Evolutionary conservation across 192 early-diverging fungal species (phyloP).

Genomic region (Coemansia aciculifera): DNA sequence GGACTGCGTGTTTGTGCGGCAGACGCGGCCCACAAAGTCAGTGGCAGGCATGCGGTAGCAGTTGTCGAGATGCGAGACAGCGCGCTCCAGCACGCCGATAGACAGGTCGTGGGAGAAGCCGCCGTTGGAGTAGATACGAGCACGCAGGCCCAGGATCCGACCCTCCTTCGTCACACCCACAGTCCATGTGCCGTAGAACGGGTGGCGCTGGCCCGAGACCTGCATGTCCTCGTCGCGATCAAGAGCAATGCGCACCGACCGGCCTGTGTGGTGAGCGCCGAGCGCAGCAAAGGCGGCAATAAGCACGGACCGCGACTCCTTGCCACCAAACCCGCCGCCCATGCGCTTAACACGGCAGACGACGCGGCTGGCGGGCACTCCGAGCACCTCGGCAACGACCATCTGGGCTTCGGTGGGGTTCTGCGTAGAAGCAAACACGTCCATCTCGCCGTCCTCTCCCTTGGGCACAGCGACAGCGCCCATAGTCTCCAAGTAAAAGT

Average conservation of each 20-base stretch:
- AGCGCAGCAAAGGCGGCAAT: slow-evolving; percentile 68
- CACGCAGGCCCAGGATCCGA: slow-evolving; percentile 64
- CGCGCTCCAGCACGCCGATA: slow-evolving; percentile 70
- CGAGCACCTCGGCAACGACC: slow-evolving; percentile 71
- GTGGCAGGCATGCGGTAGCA: slow-evolving; percentile 76
- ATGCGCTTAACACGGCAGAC: slow-evolving; percentile 79
- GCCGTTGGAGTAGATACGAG: slow-evolving; percentile 61
- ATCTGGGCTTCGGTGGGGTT: slow-evolving; percentile 76
- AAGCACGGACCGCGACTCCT: slow-evolving; percentile 67
- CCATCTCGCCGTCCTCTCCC: slow-evolving; percentile 77
- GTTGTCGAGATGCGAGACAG: slow-evolving; percentile 79
- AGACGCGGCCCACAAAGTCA: slow-evolving; percentile 66
- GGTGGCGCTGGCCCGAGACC: slow-evolving; percentile 72
- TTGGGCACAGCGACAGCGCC: slow-evolving; percentile 66
- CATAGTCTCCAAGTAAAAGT: slow-evolving; percentile 88
- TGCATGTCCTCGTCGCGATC: slow-evolving; percentile 86
- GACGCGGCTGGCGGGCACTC: slow-evolving; percentile 68
- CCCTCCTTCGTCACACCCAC: slow-evolving; percentile 72
- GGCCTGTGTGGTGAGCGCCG: slow-evolving; percentile 64
- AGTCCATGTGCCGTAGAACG: slow-evolving; percentile 77
- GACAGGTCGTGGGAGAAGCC: slow-evolving; percentile 72
- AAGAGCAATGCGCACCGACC: slow-evolving; percentile 76
- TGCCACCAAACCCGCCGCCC: slow-evolving; percentile 89
- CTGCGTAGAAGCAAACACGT: slow-evolving; percentile 77
- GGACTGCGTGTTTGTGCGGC: slow-evolving; percentile 80